Percentiles rank a stretch among this genome's conserved stretches.
These are phyloP conservation scores for Hanseniaspora sp. DNA, from an alignment of 1,139 yeast genomes.

Conservation along the genomic window DNA sequence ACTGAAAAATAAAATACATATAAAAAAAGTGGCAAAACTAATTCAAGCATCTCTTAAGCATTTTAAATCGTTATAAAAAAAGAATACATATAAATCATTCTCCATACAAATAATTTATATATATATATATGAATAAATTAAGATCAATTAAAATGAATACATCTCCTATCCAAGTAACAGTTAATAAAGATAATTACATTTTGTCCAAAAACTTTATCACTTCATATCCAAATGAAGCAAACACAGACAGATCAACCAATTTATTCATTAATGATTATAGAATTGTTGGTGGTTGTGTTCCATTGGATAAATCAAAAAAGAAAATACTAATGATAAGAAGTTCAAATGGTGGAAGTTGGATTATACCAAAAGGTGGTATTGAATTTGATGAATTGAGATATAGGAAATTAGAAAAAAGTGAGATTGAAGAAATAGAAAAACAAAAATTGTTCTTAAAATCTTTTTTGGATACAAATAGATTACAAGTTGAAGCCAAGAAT, in stretches of 20 bases:
- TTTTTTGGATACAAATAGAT: not conserved
- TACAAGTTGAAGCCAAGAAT: not conserved
- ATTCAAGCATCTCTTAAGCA: no score
- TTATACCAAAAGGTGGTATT: conserved; percentile 93
- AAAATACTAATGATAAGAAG: conserved; percentile 74
- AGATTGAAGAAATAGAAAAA: not conserved
- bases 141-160: not conserved
- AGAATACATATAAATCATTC: not conserved
- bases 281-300: conserved; percentile 70
- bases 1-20: no score
- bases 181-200: not conserved
- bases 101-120: not conserved
- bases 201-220: not conserved
- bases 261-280: conserved; percentile 6
- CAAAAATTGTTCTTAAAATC: not conserved
- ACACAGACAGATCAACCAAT: conserved; percentile 12
- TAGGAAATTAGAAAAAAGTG: not conserved
- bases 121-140: not conserved
- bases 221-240: not conserved
- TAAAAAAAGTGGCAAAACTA: no score
- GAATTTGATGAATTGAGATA: conserved; percentile 62
- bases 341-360: conserved; percentile 60
- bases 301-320: conserved; percentile 45
- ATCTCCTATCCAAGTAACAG: not conserved
- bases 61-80: no score